A percentile compares a stretch with the other conserved stretches of the same genome.
Evolutionary conservation across 2,329 filamentous ascomycete genomes (phyloP).

Genomic region (Lasiodiplodia hormozganensis): DNA sequence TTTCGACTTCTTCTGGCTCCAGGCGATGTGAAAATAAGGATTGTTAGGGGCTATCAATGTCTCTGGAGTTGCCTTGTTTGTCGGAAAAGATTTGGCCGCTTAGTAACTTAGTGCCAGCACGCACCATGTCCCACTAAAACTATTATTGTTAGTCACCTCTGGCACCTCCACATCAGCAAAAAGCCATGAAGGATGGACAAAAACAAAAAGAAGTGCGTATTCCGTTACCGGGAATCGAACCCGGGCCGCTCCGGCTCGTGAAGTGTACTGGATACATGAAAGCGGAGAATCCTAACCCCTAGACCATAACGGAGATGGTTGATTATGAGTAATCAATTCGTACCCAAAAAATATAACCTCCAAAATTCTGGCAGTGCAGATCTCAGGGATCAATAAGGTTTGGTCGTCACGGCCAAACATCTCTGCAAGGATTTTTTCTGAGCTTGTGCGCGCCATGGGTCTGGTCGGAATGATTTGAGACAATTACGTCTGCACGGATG

Average conservation of each 20-base stretch:
- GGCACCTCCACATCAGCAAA: background rate
- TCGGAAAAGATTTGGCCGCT: no score
- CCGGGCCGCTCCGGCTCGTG: slow-evolving; percentile 26
- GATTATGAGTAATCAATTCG: background rate
- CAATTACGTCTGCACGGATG: background rate
- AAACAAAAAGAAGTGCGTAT: background rate
- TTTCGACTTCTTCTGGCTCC: background rate
- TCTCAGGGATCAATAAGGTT: background rate
- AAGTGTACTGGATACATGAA: background rate
- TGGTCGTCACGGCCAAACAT: no score
- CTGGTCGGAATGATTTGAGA: background rate
- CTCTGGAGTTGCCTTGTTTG: background rate
- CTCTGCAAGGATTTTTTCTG: no score
- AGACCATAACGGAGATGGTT: slow-evolving; percentile 29
- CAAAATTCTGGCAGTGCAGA: background rate
- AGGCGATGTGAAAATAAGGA: no score
- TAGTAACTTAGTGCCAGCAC: background rate
- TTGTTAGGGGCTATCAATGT: no score
- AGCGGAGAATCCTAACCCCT: slow-evolving; percentile 29
- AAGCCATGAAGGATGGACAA: background rate
- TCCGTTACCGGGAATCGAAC: slow-evolving; percentile 30
- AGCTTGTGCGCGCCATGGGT: background rate
- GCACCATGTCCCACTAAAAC: background rate
- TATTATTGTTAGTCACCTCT: background rate
- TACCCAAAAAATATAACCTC: background rate